Evolutionary conservation across 345 rosid genomes (phyloP).

Genomic region (Bruguiera gymnorhiza): DNA sequence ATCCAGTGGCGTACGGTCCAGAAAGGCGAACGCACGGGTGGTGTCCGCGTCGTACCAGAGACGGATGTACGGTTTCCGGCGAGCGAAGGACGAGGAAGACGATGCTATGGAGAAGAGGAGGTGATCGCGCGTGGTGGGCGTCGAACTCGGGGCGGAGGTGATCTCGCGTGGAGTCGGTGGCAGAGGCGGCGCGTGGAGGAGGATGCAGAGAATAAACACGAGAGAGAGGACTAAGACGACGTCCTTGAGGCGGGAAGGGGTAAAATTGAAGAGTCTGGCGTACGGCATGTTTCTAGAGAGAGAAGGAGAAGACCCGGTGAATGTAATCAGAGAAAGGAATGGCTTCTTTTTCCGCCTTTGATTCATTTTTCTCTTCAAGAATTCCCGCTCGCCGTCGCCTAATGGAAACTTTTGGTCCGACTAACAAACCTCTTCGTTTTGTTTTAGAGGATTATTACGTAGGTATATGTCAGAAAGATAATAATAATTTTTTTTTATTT

Average conservation of each 20-base stretch:
- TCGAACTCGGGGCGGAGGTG: neutral
- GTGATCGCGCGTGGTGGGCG: conserved; percentile 43
- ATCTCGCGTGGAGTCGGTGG: conserved; percentile 25
- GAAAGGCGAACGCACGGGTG: conserved; percentile 73
- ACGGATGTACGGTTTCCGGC: conserved; percentile 59
- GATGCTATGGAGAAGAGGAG: conserved; percentile 75
- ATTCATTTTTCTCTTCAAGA: neutral
- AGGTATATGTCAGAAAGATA: too few relatives aligned
- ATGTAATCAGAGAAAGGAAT: neutral
- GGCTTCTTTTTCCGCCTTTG: neutral
- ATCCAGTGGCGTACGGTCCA: conserved; percentile 38
- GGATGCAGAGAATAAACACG: conserved; percentile 42
- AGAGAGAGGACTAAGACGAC: conserved; percentile 45
- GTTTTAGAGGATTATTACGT: too few relatives aligned
- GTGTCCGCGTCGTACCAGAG: conserved; percentile 64
- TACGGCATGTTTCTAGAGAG: neutral
- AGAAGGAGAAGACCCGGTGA: neutral
- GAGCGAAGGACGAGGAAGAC: conserved; percentile 53
- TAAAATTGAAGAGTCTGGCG: conserved; percentile 7
- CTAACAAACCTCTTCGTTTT: too few relatives aligned
- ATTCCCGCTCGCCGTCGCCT: neutral
- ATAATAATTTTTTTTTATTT: too few relatives aligned
- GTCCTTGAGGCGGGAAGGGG: conserved; percentile 48
- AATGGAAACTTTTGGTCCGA: too few relatives aligned
- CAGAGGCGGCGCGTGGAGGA: conserved; percentile 33